These are phyloP conservation scores for Artemisia annua DNA, from an alignment of 129 eudicot genomes.

Conservation along the genomic window DNA sequence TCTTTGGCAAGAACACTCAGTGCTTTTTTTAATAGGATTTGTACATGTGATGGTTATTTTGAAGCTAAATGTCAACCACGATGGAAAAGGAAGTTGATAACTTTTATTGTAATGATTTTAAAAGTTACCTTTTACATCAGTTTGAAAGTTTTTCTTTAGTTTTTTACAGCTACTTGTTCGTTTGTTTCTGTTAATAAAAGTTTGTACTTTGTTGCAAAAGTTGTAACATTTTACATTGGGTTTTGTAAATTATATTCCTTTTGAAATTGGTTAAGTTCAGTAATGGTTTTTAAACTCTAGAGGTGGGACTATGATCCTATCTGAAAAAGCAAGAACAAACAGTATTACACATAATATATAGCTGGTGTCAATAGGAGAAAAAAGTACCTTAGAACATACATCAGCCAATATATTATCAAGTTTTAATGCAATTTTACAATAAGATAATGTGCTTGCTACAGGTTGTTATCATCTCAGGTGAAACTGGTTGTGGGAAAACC, in stretches of 20 bases:
- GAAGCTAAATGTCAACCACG: neutral
- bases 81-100: neutral
- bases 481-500: conserved; percentile 96
- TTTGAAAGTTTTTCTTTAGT: neutral
- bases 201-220: neutral
- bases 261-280: neutral
- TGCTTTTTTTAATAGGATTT: neutral
- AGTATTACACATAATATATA: neutral
- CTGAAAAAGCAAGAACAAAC: neutral
- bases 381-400: neutral
- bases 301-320: too few relatives aligned
- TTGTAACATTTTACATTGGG: neutral
- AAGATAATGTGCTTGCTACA: conserved; percentile 26
- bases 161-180: neutral
- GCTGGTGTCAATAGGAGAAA: too few relatives aligned
- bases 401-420: neutral
- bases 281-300: too few relatives aligned
- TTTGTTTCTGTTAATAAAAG: neutral
- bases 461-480: conserved; percentile 95
- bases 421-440: conserved; percentile 5
- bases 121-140: neutral
- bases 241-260: neutral
- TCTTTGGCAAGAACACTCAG: neutral
- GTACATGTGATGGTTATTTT: neutral
- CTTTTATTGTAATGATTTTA: neutral